Percentiles rank a stretch among this genome's conserved stretches.
Conservation (phyloP, 495 filamentous ascomycete species). For the Aspergillus panamensis region DNA sequence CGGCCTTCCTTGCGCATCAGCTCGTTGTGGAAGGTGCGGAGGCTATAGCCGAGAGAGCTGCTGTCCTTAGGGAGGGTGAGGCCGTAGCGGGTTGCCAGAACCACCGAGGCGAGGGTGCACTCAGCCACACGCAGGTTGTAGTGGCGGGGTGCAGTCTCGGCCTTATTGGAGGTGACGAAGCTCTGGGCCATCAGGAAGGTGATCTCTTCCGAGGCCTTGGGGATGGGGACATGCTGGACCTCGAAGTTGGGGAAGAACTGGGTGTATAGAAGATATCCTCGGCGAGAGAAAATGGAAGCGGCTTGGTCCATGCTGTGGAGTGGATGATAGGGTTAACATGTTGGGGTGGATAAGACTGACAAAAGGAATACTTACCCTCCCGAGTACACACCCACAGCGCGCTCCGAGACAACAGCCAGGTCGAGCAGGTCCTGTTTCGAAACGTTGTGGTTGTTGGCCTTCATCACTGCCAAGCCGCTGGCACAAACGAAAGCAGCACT, state of each 20-base stretch:
- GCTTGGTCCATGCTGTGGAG: slow-evolving; percentile 79
- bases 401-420: slow-evolving; percentile 88
- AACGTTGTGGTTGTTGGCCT: slow-evolving; percentile 78
- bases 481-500: slow-evolving; percentile 93
- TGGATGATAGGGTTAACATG: not conserved
- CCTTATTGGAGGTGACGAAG: slow-evolving; percentile 91
- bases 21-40: slow-evolving; percentile 80
- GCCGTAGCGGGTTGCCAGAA: slow-evolving; percentile 56
- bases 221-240: slow-evolving; percentile 77
- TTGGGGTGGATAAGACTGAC: not conserved
- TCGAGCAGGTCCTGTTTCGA: slow-evolving; percentile 88
- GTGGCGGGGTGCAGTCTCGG: slow-evolving; percentile 84
- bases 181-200: slow-evolving; percentile 92
- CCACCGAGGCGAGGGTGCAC: slow-evolving; percentile 82
- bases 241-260: slow-evolving; percentile 79
- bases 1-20: slow-evolving; percentile 66
- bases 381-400: slow-evolving; percentile 92
- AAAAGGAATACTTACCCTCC: slow-evolving; percentile 62
- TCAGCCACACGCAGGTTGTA: slow-evolving; percentile 98
- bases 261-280: slow-evolving; percentile 83
- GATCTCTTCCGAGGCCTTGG: slow-evolving; percentile 74
- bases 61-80: slow-evolving; percentile 73
- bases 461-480: slow-evolving; percentile 82
- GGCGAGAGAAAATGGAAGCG: slow-evolving; percentile 88
- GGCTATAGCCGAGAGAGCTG: slow-evolving; percentile 76